Percentiles rank a stretch among this genome's conserved stretches.
Conservation (phyloP, 1,139 yeast species). For the Lodderomyces metapsilosis region DNA sequence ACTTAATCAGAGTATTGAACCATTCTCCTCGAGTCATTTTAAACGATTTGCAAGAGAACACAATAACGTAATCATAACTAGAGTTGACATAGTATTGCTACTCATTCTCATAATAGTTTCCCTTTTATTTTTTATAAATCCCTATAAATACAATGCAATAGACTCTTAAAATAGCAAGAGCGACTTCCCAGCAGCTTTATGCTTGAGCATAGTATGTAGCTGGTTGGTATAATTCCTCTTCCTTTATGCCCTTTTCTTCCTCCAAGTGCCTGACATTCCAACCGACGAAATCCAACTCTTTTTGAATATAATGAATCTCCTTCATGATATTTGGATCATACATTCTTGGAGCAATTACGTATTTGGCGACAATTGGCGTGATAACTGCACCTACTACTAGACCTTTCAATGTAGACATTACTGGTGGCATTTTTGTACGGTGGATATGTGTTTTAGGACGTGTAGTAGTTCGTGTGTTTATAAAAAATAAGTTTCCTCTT, state of each 20-base stretch:
- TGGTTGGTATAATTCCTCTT: slow-evolving; percentile 33
- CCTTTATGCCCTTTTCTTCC: slow-evolving; percentile 28
- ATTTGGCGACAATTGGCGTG: slow-evolving; percentile 32
- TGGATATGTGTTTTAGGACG: too few species aligned
- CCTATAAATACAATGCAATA: background rate
- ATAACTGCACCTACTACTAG: slow-evolving; percentile 28
- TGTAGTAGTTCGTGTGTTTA: too few species aligned
- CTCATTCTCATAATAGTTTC: too few species aligned
- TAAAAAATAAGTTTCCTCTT: too few species aligned
- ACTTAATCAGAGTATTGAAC: too few species aligned
- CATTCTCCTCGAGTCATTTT: too few species aligned
- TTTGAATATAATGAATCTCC: slow-evolving; percentile 33
- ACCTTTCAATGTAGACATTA: slow-evolving; percentile 17
- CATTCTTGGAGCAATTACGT: slow-evolving; percentile 25
- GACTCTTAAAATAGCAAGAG: background rate
- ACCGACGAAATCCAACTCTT: slow-evolving; percentile 37
- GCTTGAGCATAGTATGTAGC: slow-evolving; percentile 20
- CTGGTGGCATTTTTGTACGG: background rate
- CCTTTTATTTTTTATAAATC: background rate
- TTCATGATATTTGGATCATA: slow-evolving; percentile 23
- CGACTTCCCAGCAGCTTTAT: too few species aligned
- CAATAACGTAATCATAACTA: too few species aligned
- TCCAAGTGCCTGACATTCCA: slow-evolving; percentile 38
- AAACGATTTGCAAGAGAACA: too few species aligned
- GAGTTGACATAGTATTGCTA: too few species aligned